Evolutionary conservation across 2,329 filamentous ascomycete species (phyloP).

Genomic region (Fusarium torreyae): DNA sequence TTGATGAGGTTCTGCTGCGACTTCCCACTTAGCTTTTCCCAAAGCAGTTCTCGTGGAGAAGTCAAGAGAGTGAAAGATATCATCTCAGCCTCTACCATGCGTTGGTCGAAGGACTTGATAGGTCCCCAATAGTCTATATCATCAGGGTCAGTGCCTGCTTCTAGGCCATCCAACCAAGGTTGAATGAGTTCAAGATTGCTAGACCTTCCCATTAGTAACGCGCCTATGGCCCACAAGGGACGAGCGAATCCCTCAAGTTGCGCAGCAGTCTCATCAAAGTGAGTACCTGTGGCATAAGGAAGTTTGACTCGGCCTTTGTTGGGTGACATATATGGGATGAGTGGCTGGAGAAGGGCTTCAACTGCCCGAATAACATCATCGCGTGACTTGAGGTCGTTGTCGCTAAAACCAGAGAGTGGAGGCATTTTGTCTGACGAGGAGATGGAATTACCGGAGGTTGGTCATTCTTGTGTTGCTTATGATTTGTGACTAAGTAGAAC

Average conservation of each 20-base stretch:
- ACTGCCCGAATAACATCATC: no score
- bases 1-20: no score
- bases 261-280: neutral
- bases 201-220: neutral
- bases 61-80: neutral
- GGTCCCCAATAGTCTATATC: neutral
- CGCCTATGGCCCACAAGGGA: neutral
- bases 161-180: neutral
- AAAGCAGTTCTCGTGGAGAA: no score
- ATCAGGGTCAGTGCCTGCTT: neutral
- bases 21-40: no score
- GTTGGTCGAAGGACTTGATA: neutral
- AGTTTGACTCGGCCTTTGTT: neutral
- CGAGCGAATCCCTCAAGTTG: neutral
- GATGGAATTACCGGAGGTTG: no score
- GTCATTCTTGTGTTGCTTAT: no score
- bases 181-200: neutral
- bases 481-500: no score
- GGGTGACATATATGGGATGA: neutral
- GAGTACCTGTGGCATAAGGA: neutral
- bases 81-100: neutral
- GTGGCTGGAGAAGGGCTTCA: no score
- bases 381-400: neutral
- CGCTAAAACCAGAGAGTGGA: neutral
- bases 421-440: neutral